Evolutionary conservation across 192 early-diverging fungal genomes (phyloP), one percentile per base, ranked within the genome.

Genomic region (Paraglomus occultum): DNA sequence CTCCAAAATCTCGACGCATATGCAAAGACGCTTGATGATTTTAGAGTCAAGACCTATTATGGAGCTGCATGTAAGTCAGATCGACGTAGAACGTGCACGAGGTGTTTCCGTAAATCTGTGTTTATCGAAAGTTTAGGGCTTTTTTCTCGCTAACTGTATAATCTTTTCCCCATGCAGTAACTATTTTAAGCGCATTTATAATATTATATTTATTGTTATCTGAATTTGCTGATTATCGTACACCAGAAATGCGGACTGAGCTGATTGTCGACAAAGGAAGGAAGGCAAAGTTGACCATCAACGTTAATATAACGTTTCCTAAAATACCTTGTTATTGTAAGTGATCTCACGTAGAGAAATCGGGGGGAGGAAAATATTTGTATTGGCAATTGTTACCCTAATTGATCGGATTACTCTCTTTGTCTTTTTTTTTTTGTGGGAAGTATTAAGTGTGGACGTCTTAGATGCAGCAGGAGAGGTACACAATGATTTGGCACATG

Each of bases 1-100:
- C 79, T 91, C 62, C 85, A 83, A 66, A 81, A 77, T 64, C 84
- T 92, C 70, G 91, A 94, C 64, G 90, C 86, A n/a, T 99, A 98
- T 70, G 95, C 95, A 11, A 99, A 99, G 73, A 95, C 95, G 2
- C 81, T 96, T 18, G 97, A 99, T 65, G 94, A 99, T 80, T 96
- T 98, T 82, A 84, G 87, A 54, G 80, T 90, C 17, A 89, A 91
- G 73, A 96, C 94, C 8, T 80, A 82, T 44, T 80, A 88, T 11
- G 95, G 94, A 46, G 94, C 91, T 12, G 63, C 80, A 53, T 85
- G 90, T 91, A 84, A 63, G 73, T 23, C 20, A 43, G 6, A 14
- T 64, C 42, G 18, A 14, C 38, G 42, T 14, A 31, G 17, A n/a
- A 51, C 68, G 6, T 9, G 48, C 51, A 14, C 48, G 45, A 51